phyloP scores from a whole-genome alignment of 148 eudicot genomes.

The Cornus florida region DNA sequence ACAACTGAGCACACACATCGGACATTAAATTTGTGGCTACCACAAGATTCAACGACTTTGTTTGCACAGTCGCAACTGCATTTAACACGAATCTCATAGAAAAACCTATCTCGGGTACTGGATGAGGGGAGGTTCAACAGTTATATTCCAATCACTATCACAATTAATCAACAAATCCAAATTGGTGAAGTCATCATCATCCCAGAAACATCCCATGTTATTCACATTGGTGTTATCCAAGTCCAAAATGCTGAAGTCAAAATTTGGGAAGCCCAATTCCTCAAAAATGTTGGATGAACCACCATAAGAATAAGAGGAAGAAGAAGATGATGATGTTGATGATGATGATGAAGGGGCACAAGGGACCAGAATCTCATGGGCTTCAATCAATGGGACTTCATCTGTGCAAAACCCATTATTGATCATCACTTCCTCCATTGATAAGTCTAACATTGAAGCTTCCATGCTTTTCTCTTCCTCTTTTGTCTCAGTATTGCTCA shows the following conservation, averaged over 20 bases:
- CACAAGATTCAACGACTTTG: no score
- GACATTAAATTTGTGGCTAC: no score
- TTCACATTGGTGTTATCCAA: conserved; percentile 22
- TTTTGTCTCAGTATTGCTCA: conserved; percentile 8
- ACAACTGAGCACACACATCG: no score
- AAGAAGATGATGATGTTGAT: conserved; percentile 17
- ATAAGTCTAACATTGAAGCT: not conserved
- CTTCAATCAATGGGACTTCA: conserved; percentile 52
- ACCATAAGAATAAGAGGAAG: conserved; percentile 17
- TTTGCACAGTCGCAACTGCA: no score
- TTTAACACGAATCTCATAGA: no score
- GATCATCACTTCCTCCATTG: conserved; percentile 14
- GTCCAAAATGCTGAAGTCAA: conserved; percentile 14
- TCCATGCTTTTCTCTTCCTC: conserved; percentile 3
- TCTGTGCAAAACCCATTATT: conserved; percentile 44
- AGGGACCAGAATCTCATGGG: conserved; percentile 40
- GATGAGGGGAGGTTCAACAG: not conserved
- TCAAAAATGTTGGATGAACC: conserved; percentile 21
- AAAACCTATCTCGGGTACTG: conserved; percentile 10
- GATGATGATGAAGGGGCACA: conserved; percentile 22
- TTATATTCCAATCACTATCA: conserved; percentile 1
- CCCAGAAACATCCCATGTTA: conserved; percentile 33
- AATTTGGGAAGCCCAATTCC: conserved; percentile 28
- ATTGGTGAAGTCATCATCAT: conserved; percentile 1
- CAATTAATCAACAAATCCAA: conserved; percentile 17